Evolutionary conservation across 495 filamentous ascomycete genomes (phyloP), one percentile per base, ranked within the genome.

Genomic region (Clohesyomyces aquaticus): DNA sequence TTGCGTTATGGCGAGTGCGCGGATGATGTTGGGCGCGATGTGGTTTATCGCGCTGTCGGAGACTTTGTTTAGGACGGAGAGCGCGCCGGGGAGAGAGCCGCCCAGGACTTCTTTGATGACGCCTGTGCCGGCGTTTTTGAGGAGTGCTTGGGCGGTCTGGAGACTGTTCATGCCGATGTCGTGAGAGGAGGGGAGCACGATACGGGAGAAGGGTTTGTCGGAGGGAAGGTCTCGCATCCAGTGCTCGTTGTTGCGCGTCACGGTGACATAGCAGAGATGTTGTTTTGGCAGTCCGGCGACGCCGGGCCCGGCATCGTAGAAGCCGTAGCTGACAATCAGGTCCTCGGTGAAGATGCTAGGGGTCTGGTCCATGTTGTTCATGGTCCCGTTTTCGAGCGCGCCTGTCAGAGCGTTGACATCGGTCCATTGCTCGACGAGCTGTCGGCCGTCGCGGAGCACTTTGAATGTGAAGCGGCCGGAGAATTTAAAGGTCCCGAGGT

Each of bases 101-200:
- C 71, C 54, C 26, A 75, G 61, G 43, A 81, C 53, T n/a, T 74
- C 70, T 47, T 71, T 66, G 0, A 79, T 74, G 12, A 80, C 69
- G 26, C 75, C 78, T 27, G 69, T 75, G 41, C 75, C 74, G 3
- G 75, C 67, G 12, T 72, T 67, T n/a, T 70, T 35, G 14, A 82
- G 66, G 16, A 84, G 61, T 0, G 73, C 73, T 6, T 74, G 61
- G 46, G 72, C 67, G 61, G 63, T 78, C 48, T 76, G 67, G 78
- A 83, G 80, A 71, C 74, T 81, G 69, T 85, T 83, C 80, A 85
- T 83, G 11, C 82, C 81, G 22, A 77, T 75, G 53, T 83, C 81
- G 63, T 85, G 81, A 0, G 74, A 70, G 0, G 74, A 61, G 0
- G 82, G 77, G 0, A 83, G 76, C 14, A 82, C 78, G 46, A 83